phyloP scores from a whole-genome alignment of 257 asterid species.

The Paraleonurus japonicus region DNA sequence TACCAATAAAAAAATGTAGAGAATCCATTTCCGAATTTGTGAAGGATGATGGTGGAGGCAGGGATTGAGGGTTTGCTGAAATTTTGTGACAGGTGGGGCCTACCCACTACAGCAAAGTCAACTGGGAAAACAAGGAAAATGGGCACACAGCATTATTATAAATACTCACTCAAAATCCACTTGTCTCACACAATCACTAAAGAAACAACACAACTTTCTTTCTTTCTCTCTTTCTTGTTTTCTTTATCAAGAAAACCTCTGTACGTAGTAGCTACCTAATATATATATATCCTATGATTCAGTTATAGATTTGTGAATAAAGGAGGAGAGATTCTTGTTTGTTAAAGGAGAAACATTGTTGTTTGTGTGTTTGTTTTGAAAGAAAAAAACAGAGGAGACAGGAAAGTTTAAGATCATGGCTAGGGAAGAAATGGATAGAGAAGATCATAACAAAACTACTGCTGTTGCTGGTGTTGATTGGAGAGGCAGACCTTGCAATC shows the following conservation, averaged over 20 bases:
- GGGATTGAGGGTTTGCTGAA: constrained; percentile 17
- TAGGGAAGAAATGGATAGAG: constrained; percentile 41
- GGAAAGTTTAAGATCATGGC: constrained; percentile 16
- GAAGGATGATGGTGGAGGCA: constrained; percentile 30
- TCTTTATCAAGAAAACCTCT: background rate
- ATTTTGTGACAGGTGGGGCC: constrained; percentile 33
- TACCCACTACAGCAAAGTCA: constrained; percentile 38
- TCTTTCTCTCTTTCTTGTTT: background rate
- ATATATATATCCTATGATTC: background rate
- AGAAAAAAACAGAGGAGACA: background rate
- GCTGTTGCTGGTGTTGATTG: constrained; percentile 45
- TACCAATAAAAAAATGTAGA: too few species aligned
- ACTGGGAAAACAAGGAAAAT: background rate
- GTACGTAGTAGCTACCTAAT: background rate
- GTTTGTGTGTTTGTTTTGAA: background rate
- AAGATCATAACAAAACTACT: constrained; percentile 22
- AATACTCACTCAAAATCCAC: constrained; percentile 28
- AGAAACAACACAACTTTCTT: background rate
- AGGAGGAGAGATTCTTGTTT: constrained; percentile 6
- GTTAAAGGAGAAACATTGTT: constrained; percentile 19
- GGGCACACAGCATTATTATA: constrained; percentile 14
- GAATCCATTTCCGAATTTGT: too few species aligned
- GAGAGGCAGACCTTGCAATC: constrained; percentile 65
- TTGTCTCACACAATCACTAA: constrained; percentile 11
- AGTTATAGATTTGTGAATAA: constrained; percentile 7